These are phyloP conservation scores for Asterochloris sp. DNA, from an alignment of 139 green algal species.

Conservation along the genomic window DNA sequence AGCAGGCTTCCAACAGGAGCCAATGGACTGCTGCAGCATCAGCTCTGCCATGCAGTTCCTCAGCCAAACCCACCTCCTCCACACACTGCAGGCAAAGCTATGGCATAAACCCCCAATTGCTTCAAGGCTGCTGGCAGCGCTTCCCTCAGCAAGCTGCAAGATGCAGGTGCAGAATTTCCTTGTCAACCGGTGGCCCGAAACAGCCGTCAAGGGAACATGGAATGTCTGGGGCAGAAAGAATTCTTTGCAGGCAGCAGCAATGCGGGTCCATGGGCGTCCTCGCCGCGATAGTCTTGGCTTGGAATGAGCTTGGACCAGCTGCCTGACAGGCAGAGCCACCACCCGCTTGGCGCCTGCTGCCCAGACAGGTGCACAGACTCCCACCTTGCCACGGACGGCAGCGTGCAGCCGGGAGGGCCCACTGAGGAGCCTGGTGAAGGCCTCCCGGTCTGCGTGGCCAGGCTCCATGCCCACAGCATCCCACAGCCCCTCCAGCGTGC, in stretches of 20 bases:
- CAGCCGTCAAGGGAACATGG: too few relatives aligned
- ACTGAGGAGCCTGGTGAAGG: constrained; percentile 29
- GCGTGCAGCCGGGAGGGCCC: constrained; percentile 33
- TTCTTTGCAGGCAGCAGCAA: too few relatives aligned
- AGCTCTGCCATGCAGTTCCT: neutral
- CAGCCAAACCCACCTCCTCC: neutral
- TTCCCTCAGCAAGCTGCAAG: neutral
- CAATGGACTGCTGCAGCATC: neutral
- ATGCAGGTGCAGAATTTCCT: too few relatives aligned
- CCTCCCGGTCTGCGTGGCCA: constrained; percentile 29
- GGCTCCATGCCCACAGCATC: constrained; percentile 31
- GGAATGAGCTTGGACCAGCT: too few relatives aligned
- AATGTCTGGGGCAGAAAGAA: too few relatives aligned
- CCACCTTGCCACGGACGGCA: constrained; percentile 39
- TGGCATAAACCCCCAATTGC: too few relatives aligned
- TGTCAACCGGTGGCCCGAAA: too few relatives aligned
- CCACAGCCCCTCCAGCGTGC: constrained; percentile 44
- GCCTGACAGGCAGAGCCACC: too few relatives aligned
- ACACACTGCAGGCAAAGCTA: neutral
- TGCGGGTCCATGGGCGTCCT: too few relatives aligned
- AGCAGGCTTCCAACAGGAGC: neutral
- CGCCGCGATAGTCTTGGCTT: too few relatives aligned
- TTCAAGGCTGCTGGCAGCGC: neutral
- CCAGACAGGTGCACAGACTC: neutral
- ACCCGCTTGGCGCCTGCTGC: too few relatives aligned